Conservation (phyloP, 2,329 filamentous ascomycete genomes). For the Penicillium sp. region DNA sequence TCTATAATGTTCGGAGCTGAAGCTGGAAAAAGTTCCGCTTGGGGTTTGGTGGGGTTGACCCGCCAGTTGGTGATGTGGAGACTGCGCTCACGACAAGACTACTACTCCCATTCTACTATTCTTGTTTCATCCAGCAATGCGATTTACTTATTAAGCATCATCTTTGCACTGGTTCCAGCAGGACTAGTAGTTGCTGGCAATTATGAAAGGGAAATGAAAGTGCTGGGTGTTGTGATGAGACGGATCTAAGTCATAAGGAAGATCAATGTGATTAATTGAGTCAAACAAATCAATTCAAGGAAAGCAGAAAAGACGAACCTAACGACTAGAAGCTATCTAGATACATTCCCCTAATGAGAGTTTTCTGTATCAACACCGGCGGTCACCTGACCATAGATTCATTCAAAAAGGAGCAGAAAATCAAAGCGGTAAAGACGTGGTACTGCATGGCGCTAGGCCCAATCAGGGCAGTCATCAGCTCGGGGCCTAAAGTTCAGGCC, state of each 20-base stretch:
- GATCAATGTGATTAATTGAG: no score
- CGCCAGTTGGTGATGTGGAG: neutral
- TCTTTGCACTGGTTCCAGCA: no score
- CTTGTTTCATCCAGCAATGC: no score
- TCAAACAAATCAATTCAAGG: no score
- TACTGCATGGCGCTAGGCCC: neutral
- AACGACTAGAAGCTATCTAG: no score
- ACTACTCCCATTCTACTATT: neutral
- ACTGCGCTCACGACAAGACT: neutral
- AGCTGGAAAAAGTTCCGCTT: conserved; percentile 7
- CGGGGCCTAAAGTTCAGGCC: neutral
- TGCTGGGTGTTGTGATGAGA: no score
- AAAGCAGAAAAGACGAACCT: no score
- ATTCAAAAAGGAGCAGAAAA: neutral
- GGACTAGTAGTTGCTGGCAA: no score
- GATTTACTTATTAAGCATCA: no score
- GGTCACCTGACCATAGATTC: neutral
- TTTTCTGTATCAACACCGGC: neutral
- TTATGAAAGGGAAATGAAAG: no score
- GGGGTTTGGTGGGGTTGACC: neutral
- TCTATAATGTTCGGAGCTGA: neutral
- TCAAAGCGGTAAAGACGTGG: neutral
- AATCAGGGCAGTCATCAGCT: neutral
- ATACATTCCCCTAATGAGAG: no score
- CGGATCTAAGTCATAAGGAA: no score